Evolutionary conservation across 2,329 filamentous ascomycete genomes (phyloP), one percentile per base, ranked within the genome.

Genomic region (Blumeria graminis): DNA sequence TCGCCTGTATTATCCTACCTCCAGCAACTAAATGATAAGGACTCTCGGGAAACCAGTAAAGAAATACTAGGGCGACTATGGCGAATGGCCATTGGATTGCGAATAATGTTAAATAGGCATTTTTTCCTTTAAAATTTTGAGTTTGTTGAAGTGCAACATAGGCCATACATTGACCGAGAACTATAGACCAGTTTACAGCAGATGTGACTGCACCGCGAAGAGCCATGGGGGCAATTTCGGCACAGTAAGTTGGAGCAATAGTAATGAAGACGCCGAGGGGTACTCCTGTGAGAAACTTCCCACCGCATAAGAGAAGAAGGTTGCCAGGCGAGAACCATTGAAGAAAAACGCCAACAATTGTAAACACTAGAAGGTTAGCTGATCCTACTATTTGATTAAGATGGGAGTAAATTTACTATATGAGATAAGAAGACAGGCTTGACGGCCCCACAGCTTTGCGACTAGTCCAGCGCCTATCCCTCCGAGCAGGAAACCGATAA

Each of bases 241-340:
- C 55, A 43, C 59, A 61, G 56, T 62, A 62, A 1, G 61, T 60
- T 18, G 61, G 61, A 11, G 61, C 59, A 32, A 61, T 60, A 0
- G 72, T 74, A 62, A 73, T 71, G 64, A 74, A 75, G 3, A 74
- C 70, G 38, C 72, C 72, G 68, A 72, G 74, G 2, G 72, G 72
- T 48, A 75, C 68, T 51, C 72, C 71, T 41, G 70, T 71, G 18
- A 74, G 66, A 33, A 74, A 70, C 61, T 74, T 71, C 18, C 69
- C 72, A 1, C 69, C 71, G 4, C 73, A 67, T 16, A 74, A 63
- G 14, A 71, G 63, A 57, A 71, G 67, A 14, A 73, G 68, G 48
- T 71, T 72, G 46, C 58, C 56, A 6, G 59, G 56, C 1, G 59
- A 60, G 35, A 57, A 60, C 52, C 51, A 62, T 51, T 61, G 60